Conservation (phyloP, 257 asterid genomes). For the Phtheirospermum japonicum region DNA sequence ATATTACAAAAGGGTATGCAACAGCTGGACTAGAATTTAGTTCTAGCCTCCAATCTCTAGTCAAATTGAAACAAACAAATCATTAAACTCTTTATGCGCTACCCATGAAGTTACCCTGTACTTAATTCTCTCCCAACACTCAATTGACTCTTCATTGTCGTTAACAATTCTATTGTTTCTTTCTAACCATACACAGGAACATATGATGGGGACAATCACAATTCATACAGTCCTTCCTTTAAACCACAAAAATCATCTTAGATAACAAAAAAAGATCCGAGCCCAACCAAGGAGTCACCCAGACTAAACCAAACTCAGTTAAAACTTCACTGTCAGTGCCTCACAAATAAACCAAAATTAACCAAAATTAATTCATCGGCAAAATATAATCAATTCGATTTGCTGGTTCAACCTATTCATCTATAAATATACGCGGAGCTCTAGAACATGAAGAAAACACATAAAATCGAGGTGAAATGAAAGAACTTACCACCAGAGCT, state of each 20-base stretch:
- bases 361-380: no score
- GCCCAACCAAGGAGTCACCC: neutral
- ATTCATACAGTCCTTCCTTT: neutral
- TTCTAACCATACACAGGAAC: neutral
- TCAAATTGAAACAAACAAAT: neutral
- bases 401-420: no score
- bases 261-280: neutral
- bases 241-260: neutral
- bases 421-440: no score
- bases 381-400: no score
- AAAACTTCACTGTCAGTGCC: neutral
- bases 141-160: neutral
- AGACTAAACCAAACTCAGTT: neutral
- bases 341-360: neutral
- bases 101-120: neutral
- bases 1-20: no score
- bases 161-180: neutral
- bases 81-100: neutral
- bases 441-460: no score
- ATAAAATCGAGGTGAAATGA: no score
- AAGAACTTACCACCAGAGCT: no score
- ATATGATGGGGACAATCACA: neutral
- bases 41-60: neutral
- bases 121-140: neutral
- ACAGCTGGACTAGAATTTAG: no score